A percentile compares a stretch with the other conserved stretches of the same genome.
These are phyloP conservation scores for Colletotrichum liriopes DNA, from an alignment of 2,329 filamentous ascomycete species.

Conservation along the genomic window DNA sequence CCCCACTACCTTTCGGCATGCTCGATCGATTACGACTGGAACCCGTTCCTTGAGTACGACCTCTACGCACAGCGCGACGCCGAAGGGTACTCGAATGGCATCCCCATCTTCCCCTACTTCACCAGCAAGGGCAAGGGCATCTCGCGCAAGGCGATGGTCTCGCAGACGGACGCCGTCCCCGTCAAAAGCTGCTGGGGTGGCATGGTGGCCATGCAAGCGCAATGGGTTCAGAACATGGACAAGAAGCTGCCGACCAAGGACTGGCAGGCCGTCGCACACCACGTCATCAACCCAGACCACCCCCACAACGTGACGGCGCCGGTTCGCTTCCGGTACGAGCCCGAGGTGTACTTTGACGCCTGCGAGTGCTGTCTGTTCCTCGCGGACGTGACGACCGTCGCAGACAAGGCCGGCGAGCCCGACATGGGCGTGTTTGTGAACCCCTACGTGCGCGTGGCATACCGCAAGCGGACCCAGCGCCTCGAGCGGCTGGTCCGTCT, in stretches of 20 bases:
- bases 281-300: constrained; percentile 53
- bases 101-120: constrained; percentile 80
- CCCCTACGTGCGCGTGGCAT: constrained; percentile 81
- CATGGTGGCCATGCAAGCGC: constrained; percentile 78
- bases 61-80: constrained; percentile 80
- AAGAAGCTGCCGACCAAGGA: constrained; percentile 50
- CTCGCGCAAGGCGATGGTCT: constrained; percentile 75
- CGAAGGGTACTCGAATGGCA: constrained; percentile 74
- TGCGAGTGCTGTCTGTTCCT: constrained; percentile 76
- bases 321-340: constrained; percentile 62
- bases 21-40: constrained; percentile 77
- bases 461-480: constrained; percentile 57
- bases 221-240: constrained; percentile 67
- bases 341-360: constrained; percentile 73
- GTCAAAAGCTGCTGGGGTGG: constrained; percentile 85
- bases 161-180: constrained; percentile 74
- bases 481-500: constrained; percentile 64
- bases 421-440: constrained; percentile 78
- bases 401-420: constrained; percentile 48
- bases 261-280: constrained; percentile 47
- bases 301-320: constrained; percentile 47
- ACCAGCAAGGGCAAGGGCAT: constrained; percentile 65
- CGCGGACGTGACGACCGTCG: constrained; percentile 61
- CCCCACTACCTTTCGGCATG: constrained; percentile 78
- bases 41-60: constrained; percentile 80